Conservation (phyloP, 1,139 yeast species). For the Magnusiomyces suaveolens region DNA sequence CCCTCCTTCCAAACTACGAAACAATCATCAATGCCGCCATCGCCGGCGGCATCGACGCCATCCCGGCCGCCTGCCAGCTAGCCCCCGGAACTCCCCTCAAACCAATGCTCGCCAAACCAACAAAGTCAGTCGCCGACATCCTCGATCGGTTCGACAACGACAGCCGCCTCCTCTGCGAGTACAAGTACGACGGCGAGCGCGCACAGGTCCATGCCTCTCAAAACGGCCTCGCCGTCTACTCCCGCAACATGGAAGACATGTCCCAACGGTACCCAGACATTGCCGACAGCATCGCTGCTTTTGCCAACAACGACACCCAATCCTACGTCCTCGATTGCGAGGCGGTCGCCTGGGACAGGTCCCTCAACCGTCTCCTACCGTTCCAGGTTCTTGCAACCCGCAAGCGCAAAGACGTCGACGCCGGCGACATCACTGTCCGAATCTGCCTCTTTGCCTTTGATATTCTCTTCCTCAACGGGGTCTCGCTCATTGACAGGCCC, state of each 20-base stretch:
- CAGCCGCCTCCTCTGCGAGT: conserved; percentile 83
- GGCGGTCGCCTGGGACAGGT: conserved; percentile 97
- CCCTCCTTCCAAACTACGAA: conserved; percentile 88
- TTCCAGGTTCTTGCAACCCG: conserved; percentile 89
- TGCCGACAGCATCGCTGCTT: conserved; percentile 54
- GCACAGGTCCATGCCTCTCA: conserved; percentile 79
- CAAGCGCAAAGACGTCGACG: conserved; percentile 85
- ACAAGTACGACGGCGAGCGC: conserved; percentile 95
- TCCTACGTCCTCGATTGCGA: conserved; percentile 82
- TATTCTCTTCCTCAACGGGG: conserved; percentile 60
- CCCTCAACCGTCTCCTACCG: conserved; percentile 66
- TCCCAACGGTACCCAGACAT: conserved; percentile 91
- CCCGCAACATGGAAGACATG: conserved; percentile 96
- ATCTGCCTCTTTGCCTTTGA: conserved; percentile 93
- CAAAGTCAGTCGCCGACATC: conserved; percentile 83
- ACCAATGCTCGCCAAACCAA: conserved; percentile 98
- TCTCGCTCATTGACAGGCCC: conserved; percentile 57
- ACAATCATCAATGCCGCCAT: conserved; percentile 58
- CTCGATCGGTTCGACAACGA: conserved; percentile 79
- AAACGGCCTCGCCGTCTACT: conserved; percentile 72
- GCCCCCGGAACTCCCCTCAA: conserved; percentile 91
- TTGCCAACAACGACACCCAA: conserved; percentile 36
- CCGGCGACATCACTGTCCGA: conserved; percentile 76
- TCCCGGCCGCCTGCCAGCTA: conserved; percentile 60
- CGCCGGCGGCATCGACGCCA: conserved; percentile 54